Evolutionary conservation across 345 rosid species (phyloP), one percentile per base, ranked within the genome.

Genomic region (Melastoma malabathricum): DNA sequence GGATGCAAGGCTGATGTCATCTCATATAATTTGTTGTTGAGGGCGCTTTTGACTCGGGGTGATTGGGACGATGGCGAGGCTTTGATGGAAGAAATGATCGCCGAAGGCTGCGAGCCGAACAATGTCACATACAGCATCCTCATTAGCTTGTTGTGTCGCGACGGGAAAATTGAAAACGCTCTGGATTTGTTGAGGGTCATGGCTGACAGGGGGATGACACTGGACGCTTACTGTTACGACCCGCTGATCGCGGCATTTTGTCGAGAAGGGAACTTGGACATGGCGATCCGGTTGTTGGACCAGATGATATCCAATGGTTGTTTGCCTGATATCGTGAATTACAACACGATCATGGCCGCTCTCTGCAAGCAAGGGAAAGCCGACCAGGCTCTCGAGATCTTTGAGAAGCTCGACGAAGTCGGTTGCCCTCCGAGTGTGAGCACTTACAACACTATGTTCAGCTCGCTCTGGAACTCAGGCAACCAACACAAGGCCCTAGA

Each of bases 391-490:
- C 54, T 85, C 51, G 78, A 85, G 68, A 78, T 89, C 4, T 85
- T 85, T 9, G 68, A 74, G 52, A 79, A 81, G 47, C 55, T 89
- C 27, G 66, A 68, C 43, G 93, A 74, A 12, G 82, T 81, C 0
- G 95, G 88, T 41, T 85, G 93, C 51, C 81, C 95, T 10, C 97
- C 93, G 0, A 74, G 74, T 48, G 77, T 71, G 5, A 77, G 93
- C 49, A 78, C 97, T 15, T 89, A 89, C 76, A 89, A 85, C 65
- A 81, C 87, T 0, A 75, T 89, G 93, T 79, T 89, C 59, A 81
- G 82, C 43, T 82, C 86, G 2, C 54, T 85, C 27, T 85, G 93
- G 97, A 72, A 79, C 59, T 61, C 70, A 10, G 94, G 89, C 23
- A 76, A 83, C 25, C 71, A 71, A 59, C 15, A 67, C 39, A 71